Conservation (phyloP, 805 yeast species). For the Blastobotrys chiropterorum region DNA sequence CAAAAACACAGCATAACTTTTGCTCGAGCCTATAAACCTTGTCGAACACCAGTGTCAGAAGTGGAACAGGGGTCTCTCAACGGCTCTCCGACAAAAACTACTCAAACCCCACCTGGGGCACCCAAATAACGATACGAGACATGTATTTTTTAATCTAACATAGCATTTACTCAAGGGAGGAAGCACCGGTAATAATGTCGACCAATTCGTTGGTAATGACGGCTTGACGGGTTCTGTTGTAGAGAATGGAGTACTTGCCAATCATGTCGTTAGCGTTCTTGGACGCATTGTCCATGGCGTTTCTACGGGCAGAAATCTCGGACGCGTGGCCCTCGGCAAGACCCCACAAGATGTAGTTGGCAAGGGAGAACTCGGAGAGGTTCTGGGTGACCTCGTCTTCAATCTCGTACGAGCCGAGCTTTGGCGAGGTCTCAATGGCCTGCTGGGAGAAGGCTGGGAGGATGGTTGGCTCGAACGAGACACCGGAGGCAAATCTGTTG, state of each 20-base stretch:
- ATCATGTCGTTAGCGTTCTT: conserved; percentile 99
- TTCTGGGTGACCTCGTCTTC: conserved; percentile 49
- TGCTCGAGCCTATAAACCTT: no score
- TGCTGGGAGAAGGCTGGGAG: conserved; percentile 61
- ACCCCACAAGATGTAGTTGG: conserved; percentile 84
- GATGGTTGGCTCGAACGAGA: conserved; percentile 79
- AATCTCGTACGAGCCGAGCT: conserved; percentile 72
- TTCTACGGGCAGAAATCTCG: conserved; percentile 97
- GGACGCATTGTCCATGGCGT: conserved; percentile 99
- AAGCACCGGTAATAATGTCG: conserved; percentile 99
- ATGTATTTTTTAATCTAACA: neutral
- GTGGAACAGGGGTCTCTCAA: no score
- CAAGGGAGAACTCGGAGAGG: conserved; percentile 78
- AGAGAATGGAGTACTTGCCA: conserved; percentile 88
- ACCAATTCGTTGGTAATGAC: conserved; percentile 99
- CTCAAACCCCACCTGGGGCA: no score
- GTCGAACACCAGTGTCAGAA: no score
- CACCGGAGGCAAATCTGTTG: conserved; percentile 83
- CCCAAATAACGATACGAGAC: no score
- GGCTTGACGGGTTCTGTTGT: conserved; percentile 99
- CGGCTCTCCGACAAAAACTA: no score
- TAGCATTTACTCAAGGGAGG: conserved; percentile 73
- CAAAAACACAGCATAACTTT: no score
- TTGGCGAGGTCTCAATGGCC: conserved; percentile 77
- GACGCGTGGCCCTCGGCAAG: conserved; percentile 98